These are phyloP conservation scores for Aureobasidium sp. DNA, from an alignment of 2,329 filamentous ascomycete species.

Conservation along the genomic window DNA sequence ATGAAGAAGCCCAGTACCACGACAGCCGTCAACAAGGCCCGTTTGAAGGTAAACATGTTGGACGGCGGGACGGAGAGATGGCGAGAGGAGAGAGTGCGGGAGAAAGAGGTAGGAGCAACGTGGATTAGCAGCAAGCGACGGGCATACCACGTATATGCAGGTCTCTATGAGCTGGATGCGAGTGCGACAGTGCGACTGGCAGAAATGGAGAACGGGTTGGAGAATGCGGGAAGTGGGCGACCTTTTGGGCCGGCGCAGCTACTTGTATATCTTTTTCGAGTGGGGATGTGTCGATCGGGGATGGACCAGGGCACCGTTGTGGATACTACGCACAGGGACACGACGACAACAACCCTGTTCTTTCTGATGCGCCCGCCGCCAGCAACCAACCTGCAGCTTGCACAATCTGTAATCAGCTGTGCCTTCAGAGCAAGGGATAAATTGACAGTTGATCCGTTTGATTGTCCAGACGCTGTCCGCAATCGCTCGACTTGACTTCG, in stretches of 20 bases:
- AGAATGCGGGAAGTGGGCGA: background rate
- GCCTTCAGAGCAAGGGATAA: background rate
- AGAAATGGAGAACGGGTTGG: background rate
- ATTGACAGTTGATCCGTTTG: constrained; percentile 9
- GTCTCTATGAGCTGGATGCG: constrained; percentile 9
- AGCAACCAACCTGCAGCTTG: background rate
- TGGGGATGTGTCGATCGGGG: constrained; percentile 11
- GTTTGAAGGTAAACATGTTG: constrained; percentile 69
- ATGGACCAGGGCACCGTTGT: constrained; percentile 5
- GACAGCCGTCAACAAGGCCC: constrained; percentile 64
- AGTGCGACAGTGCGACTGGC: background rate
- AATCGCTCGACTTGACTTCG: background rate
- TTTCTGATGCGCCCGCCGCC: background rate
- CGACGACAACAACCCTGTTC: constrained; percentile 10
- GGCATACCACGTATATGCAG: constrained; percentile 11
- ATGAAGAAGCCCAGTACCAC: constrained; percentile 63
- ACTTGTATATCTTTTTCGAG: constrained; percentile 5
- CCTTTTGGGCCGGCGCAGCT: background rate
- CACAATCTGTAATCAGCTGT: background rate
- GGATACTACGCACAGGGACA: constrained; percentile 8
- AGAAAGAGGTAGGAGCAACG: background rate
- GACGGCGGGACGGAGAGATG: background rate
- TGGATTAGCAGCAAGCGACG: constrained; percentile 9
- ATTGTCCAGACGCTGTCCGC: background rate
- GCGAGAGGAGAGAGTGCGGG: background rate